Conservation (phyloP, 2,329 filamentous ascomycete species). For the Neonectria magnoliae region DNA sequence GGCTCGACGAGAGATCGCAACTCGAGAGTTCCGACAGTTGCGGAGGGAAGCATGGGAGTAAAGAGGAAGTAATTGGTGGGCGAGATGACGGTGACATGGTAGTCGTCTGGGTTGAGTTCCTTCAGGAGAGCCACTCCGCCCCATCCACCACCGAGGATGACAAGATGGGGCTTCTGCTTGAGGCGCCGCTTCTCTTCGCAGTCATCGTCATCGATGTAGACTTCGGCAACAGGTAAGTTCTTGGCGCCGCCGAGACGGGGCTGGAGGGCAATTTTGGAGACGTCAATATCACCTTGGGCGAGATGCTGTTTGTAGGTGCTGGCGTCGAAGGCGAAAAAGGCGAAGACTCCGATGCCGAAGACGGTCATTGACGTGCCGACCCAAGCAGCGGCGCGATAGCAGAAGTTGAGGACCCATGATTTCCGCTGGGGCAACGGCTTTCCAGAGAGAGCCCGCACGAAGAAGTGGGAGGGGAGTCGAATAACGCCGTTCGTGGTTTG, state of each 20-base stretch:
- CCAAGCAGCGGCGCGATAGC: constrained; percentile 71
- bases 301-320: constrained; percentile 84
- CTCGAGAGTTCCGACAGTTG: constrained; percentile 94
- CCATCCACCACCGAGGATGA: constrained; percentile 95
- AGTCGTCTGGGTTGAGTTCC: constrained; percentile 87
- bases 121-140: constrained; percentile 93
- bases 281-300: constrained; percentile 75
- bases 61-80: constrained; percentile 98
- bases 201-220: constrained; percentile 90
- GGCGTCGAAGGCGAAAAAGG: constrained; percentile 94
- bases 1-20: constrained; percentile 92
- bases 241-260: constrained; percentile 90
- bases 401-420: constrained; percentile 64
- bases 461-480: constrained; percentile 37
- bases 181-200: constrained; percentile 72
- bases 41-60: constrained; percentile 96
- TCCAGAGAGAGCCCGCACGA: constrained; percentile 59
- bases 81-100: constrained; percentile 94
- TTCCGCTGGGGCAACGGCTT: constrained; percentile 60
- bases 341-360: constrained; percentile 74
- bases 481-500: constrained; percentile 12
- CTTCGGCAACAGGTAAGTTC: constrained; percentile 90
- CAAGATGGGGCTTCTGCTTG: constrained; percentile 91
- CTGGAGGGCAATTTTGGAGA: constrained; percentile 85
- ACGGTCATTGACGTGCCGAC: constrained; percentile 79